Conservation (phyloP, 2,329 filamentous ascomycete genomes). For the Pseudogymnoascus sp. region DNA sequence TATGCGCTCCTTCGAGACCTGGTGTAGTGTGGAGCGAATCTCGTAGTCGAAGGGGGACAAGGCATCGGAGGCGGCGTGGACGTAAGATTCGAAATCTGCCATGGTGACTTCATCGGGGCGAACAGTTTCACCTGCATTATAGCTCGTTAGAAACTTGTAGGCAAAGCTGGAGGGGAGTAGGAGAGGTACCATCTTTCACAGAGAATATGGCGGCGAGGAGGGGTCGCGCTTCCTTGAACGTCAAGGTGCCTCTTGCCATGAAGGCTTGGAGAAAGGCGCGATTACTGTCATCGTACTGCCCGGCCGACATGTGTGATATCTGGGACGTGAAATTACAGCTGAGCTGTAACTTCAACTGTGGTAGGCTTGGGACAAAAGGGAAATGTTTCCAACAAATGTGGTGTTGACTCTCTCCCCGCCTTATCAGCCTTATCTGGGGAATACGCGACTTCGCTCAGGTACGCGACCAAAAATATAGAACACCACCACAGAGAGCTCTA, state of each 20-base stretch:
- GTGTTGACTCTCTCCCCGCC: background rate
- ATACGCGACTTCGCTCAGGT: slow-evolving; percentile 5
- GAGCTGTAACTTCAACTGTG: background rate
- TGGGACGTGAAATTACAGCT: background rate
- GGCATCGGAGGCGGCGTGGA: slow-evolving; percentile 62
- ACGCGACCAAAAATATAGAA: slow-evolving; percentile 7
- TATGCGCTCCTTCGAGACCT: slow-evolving; percentile 57
- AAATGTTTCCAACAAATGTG: background rate
- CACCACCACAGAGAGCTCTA: background rate
- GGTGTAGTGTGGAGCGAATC: slow-evolving; percentile 68
- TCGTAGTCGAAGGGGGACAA: slow-evolving; percentile 81
- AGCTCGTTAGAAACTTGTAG: slow-evolving; percentile 1
- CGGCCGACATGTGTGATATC: background rate
- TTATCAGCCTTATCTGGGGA: background rate
- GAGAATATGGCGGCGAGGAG: slow-evolving; percentile 72
- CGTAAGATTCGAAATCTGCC: slow-evolving; percentile 60
- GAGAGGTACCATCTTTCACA: slow-evolving; percentile 28
- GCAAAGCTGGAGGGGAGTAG: background rate
- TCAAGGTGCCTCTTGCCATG: slow-evolving; percentile 70
- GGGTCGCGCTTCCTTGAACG: slow-evolving; percentile 62
- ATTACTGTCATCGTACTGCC: slow-evolving; percentile 50
- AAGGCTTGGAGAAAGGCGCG: slow-evolving; percentile 89
- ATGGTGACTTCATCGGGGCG: slow-evolving; percentile 58
- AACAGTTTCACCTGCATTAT: slow-evolving; percentile 36
- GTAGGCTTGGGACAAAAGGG: background rate